Conservation (phyloP, 257 asterid genomes). For the Solanum lycopersicoides region DNA sequence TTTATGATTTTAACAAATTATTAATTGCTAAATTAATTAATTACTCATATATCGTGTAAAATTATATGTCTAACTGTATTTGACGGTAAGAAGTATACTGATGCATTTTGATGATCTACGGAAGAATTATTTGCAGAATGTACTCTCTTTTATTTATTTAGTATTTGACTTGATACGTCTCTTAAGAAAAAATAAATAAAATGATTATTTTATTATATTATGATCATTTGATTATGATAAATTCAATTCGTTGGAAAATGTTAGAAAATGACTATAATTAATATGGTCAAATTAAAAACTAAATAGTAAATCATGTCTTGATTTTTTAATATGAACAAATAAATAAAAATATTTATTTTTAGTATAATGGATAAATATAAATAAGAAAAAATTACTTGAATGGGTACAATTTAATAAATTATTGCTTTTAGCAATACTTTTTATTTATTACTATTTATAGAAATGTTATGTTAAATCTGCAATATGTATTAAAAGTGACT, state of each 20-base stretch:
- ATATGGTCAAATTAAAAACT: not conserved
- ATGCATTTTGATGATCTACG: not conserved
- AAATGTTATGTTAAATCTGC: no score
- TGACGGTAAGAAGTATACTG: not conserved
- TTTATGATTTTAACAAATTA: not conserved
- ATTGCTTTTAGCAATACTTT: no score
- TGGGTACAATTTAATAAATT: no score
- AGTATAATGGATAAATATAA: no score
- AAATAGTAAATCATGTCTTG: no score
- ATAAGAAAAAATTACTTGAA: no score
- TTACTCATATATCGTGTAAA: not conserved
- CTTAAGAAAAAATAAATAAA: not conserved
- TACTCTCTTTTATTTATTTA: not conserved
- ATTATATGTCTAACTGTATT: not conserved
- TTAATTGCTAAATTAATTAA: not conserved
- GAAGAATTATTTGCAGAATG: not conserved
- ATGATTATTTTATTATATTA: not conserved
- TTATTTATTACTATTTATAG: no score
- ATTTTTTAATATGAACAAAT: not conserved
- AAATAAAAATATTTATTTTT: not conserved
- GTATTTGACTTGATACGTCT: not conserved
- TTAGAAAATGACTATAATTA: not conserved
- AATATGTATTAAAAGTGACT: no score
- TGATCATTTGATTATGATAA: fast-evolving
- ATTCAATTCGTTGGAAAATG: not conserved